Conservation (phyloP, 2,329 filamentous ascomycete species). For the Aspergillus sp. region DNA sequence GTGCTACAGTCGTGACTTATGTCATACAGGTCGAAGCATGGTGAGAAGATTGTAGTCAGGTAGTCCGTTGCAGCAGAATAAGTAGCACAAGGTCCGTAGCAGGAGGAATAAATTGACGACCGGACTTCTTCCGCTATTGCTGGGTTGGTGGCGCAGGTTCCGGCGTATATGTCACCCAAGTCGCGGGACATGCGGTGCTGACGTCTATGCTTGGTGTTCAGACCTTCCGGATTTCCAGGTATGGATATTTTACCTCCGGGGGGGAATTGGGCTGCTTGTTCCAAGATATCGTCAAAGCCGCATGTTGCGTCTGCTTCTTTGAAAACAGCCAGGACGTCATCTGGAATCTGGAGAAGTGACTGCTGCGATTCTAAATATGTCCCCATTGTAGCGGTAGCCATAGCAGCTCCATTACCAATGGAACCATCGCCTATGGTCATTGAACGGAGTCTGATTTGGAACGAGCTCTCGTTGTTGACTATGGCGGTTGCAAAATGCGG, state of each 20-base stretch:
- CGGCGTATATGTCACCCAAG: constrained; percentile 13
- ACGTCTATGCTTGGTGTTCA: constrained; percentile 26
- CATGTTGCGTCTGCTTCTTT: constrained; percentile 30
- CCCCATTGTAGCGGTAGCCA: constrained; percentile 30
- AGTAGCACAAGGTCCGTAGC: constrained; percentile 37
- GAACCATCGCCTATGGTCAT: constrained; percentile 39
- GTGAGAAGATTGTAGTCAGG: constrained; percentile 19
- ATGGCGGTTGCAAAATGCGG: constrained; percentile 37
- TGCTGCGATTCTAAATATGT: constrained; percentile 29
- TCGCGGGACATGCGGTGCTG: constrained; percentile 1
- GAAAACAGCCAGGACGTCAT: constrained; percentile 30
- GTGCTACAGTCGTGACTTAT: constrained; percentile 33
- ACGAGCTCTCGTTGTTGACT: constrained; percentile 24
- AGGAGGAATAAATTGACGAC: constrained; percentile 33
- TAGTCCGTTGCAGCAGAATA: constrained; percentile 36
- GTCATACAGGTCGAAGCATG: constrained; percentile 37
- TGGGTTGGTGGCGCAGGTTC: constrained; percentile 26
- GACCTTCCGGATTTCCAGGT: constrained; percentile 30
- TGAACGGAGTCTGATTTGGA: constrained; percentile 33
- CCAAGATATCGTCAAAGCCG: constrained; percentile 30
- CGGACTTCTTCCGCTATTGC: constrained; percentile 25
- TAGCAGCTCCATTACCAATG: constrained; percentile 37
- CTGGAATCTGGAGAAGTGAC: constrained; percentile 24
- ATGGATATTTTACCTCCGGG: constrained; percentile 31
- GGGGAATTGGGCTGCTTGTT: constrained; percentile 29